A percentile compares a stretch with the other conserved stretches of the same genome.
Evolutionary conservation across 805 yeast genomes (phyloP).

Genomic region (Kuraishia ogatae): DNA sequence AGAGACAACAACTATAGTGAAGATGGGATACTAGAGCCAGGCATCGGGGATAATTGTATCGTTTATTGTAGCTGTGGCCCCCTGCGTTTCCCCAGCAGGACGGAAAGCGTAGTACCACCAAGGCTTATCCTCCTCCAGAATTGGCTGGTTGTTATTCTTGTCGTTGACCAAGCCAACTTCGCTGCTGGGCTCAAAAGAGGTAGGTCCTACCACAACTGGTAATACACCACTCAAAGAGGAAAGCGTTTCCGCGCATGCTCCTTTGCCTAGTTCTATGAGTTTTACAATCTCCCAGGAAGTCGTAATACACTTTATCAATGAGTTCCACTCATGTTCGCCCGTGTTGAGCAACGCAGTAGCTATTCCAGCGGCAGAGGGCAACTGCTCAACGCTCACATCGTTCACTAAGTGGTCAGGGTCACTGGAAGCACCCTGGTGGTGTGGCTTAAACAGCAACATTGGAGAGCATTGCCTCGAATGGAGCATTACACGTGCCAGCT

Average conservation of each 20-base stretch:
- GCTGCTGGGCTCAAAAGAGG: conserved; percentile 14
- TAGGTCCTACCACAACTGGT: conserved; percentile 23
- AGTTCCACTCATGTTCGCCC: conserved; percentile 17
- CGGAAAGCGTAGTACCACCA: conserved; percentile 1
- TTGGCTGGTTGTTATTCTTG: neutral
- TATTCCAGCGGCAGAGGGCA: conserved; percentile 10
- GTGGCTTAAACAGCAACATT: conserved; percentile 28
- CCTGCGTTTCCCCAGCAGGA: neutral
- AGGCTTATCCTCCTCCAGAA: neutral
- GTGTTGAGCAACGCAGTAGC: neutral
- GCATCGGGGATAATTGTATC: conserved; percentile 24
- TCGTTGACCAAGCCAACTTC: neutral
- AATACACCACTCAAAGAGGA: conserved; percentile 2
- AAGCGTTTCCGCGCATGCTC: conserved; percentile 19
- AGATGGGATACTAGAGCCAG: conserved; percentile 31
- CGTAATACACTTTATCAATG: conserved; percentile 20
- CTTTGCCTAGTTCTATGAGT: conserved; percentile 30
- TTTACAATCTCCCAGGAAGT: conserved; percentile 23
- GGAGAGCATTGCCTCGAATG: conserved; percentile 22
- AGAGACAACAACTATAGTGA: conserved; percentile 18
- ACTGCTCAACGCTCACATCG: conserved; percentile 14
- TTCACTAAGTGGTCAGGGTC: conserved; percentile 14
- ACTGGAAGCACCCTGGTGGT: conserved; percentile 8
- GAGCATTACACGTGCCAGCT: conserved; percentile 18
- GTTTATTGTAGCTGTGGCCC: conserved; percentile 8